Percentiles rank a stretch among this genome's conserved stretches.
phyloP scores from a whole-genome alignment of 2,329 filamentous ascomycete species.

The Clarireedia homoeocarpa region DNA sequence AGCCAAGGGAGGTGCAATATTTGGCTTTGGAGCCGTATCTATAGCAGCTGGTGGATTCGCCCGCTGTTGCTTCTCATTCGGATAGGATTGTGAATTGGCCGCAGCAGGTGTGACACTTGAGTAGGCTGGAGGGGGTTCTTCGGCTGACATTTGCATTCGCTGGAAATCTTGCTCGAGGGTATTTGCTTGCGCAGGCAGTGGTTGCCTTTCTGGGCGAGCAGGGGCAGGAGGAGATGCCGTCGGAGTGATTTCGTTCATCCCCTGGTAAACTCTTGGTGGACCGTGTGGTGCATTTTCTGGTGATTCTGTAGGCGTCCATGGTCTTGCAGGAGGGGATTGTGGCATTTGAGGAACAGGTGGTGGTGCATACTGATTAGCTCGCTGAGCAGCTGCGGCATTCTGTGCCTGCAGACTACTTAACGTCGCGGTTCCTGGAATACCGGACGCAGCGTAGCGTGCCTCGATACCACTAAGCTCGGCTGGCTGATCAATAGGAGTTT shows the following conservation, averaged over 20 bases:
- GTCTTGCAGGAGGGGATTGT: slow-evolving; percentile 41
- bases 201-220: slow-evolving; percentile 28
- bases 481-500: slow-evolving; percentile 76
- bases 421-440: slow-evolving; percentile 79
- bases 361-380: slow-evolving; percentile 68
- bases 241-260: slow-evolving; percentile 56
- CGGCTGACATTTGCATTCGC: slow-evolving; percentile 62
- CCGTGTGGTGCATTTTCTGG: slow-evolving; percentile 83
- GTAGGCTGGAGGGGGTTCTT: slow-evolving; percentile 91
- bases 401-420: slow-evolving; percentile 65
- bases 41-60: slow-evolving; percentile 22
- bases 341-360: slow-evolving; percentile 35
- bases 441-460: slow-evolving; percentile 81
- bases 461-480: slow-evolving; percentile 70
- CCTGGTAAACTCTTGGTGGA: slow-evolving; percentile 86
- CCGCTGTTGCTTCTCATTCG: slow-evolving; percentile 59
- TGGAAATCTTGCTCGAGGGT: slow-evolving; percentile 83
- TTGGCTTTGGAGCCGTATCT: slow-evolving; percentile 23
- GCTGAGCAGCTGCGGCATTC: slow-evolving; percentile 74
- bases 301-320: slow-evolving; percentile 92
- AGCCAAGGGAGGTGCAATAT: slow-evolving; percentile 32
- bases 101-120: slow-evolving; percentile 60
- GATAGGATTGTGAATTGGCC: slow-evolving; percentile 49
- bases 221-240: slow-evolving; percentile 35
- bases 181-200: slow-evolving; percentile 47